Base-by-base conservation (phyloP, 352 stramenopile genomes). In the Globisporangium solare region DNA sequence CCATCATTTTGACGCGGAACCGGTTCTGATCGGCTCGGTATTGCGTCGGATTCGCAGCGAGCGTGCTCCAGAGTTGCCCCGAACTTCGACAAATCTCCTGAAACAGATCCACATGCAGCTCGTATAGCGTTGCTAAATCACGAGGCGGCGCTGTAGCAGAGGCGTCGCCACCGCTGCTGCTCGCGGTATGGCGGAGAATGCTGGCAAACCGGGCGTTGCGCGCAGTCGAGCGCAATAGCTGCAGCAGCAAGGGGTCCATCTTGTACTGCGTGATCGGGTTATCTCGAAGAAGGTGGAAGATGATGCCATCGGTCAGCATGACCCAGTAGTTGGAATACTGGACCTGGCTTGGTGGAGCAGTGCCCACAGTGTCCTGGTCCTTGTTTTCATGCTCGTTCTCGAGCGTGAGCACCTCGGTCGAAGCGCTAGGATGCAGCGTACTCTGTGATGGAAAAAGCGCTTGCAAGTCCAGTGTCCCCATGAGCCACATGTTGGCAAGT, bases 21-120 rank as follows among this genome's bases (percentile, higher is more conserved):
- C 62, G 60, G 17, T 71, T 71, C 53, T 76, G 71, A 3, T 74
- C 63, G 6, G 55, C 48, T 8, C 67, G 57, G 46, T 74, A 17
- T 18, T 54, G 6, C 6, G 31, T 3, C 12, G 50, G 48, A 20
- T 74, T 51, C 13, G 6, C 35, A 43, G 24, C 49, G n/a, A 79
- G 54, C 3, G 20, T 45, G 6, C 51, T 49, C 80, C 83, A 91
- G 45, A 73, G 71, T 4, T 49, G 39, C 3, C 78, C 68, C 17
- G 67, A 65, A 60, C 66, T 76, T 54, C 54, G 63, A 41, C 76
- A 88, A 51, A 93, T 88, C 12, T 68, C 64, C 58, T 78, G 68
- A 58, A 91, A 93, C 6, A 89, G 40, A 47, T 89, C 63, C 40
- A 89, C 40, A 63, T 91, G 83, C n/a, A 89, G 63, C 46, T 68